Evolutionary conservation across 1,139 yeast genomes (phyloP), one percentile per base, ranked within the genome.

Genomic region (Martiniozyma asiatica): DNA sequence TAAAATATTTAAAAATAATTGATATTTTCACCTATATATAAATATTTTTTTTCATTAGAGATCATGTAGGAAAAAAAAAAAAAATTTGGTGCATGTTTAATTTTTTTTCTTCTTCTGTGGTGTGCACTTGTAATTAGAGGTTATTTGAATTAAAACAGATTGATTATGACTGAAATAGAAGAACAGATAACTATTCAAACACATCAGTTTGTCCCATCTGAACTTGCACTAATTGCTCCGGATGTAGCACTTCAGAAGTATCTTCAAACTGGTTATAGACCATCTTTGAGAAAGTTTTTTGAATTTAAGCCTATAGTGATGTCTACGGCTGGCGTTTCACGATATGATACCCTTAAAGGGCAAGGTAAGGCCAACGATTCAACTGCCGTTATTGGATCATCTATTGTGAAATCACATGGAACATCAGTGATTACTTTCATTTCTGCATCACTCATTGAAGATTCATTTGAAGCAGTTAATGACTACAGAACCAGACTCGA

Each of bases 171-270:
- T 1, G 32, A 31, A 8, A 11, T 10, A 3, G 36, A 31, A 13
- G 27, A 28, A 6, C 32, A 19, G n/a, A 27, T 38, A 3, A 31
- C 32, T 5, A 23, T 38, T 8, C 36, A 58, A 30, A 63, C 70
- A 32, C 59, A 73, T 30, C 58, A 65, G 18, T 82, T 85, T 50
- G 76, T 92, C 4, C 89, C 94, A 1, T 80, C 75, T 24, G 84
- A 85, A 12, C 61, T 87, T 31, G 87, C 92, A 2, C 63, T 93
- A 33, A 67, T 87, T 25, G 85, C 92, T 7, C 96, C 97, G 1
- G 94, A 81, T 36, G 56, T 82, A 10, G 80, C 87, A 5, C 61
- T 87, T 30, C 78, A 79, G 47, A 68, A 94, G 46, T 94, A 85
- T 52, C 53, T 87, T 20, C 59, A 74, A 8, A 58, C 73, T 18